Percentiles rank a stretch among this genome's conserved stretches.
These are phyloP conservation scores for Aspergillus pseudoglaucus DNA, from an alignment of 2,329 filamentous ascomycete genomes.

Conservation along the genomic window DNA sequence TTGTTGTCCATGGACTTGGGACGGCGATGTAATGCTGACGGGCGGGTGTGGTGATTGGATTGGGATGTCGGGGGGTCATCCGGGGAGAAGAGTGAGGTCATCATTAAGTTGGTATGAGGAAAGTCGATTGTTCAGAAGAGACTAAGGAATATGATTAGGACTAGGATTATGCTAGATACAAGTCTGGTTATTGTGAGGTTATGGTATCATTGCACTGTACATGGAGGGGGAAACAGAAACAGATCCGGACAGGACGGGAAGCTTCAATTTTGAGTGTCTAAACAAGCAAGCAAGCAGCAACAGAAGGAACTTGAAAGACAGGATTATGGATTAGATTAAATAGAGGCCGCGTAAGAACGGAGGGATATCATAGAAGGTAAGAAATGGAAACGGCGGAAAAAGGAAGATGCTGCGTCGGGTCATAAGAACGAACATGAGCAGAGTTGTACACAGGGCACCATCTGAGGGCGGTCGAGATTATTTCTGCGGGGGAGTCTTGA, in stretches of 20 bases:
- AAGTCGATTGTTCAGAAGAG: constrained; percentile 1
- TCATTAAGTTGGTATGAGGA: not conserved
- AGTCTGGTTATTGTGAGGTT: constrained; percentile 10
- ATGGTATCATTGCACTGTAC: constrained; percentile 6
- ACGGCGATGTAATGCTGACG: not conserved
- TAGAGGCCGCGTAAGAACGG: constrained; percentile 30
- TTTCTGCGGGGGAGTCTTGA: constrained; percentile 53
- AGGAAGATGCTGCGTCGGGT: constrained; percentile 34
- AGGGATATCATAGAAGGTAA: constrained; percentile 39
- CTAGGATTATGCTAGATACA: constrained; percentile 5
- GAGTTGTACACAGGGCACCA: constrained; percentile 16
- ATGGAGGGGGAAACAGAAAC: constrained; percentile 6
- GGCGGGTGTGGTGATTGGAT: not conserved
- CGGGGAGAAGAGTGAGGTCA: not conserved
- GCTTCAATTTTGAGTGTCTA: not conserved
- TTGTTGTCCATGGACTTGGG: not conserved
- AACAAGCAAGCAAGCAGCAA: constrained; percentile 1
- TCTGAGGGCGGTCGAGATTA: constrained; percentile 16
- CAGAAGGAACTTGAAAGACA: constrained; percentile 14
- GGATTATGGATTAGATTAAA: constrained; percentile 27
- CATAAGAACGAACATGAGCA: constrained; percentile 35
- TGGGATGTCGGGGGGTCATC: not conserved
- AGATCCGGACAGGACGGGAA: constrained; percentile 5
- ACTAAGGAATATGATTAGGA: not conserved
- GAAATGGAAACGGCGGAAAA: constrained; percentile 16